phyloP scores from a whole-genome alignment of 768 basidiomycete species.

The Rickenella mellea region DNA sequence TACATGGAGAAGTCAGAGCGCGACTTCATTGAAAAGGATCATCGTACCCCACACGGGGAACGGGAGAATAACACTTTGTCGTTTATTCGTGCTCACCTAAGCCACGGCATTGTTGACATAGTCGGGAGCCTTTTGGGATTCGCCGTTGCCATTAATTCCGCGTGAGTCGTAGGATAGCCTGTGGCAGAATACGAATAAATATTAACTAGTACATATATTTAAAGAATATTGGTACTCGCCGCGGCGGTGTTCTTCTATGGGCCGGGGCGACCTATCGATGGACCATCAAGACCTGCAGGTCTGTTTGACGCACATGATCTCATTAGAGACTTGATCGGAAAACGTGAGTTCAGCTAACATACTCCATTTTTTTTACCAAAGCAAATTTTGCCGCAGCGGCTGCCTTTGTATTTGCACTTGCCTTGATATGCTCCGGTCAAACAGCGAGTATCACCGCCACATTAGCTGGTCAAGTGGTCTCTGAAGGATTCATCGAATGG shows the following conservation, averaged over 20 bases:
- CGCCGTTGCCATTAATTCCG: slow-evolving; percentile 80
- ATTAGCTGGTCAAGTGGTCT: slow-evolving; percentile 82
- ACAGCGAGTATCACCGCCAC: slow-evolving; percentile 87
- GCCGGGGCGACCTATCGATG: slow-evolving; percentile 23
- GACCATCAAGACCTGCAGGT: slow-evolving; percentile 46
- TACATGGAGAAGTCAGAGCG: not conserved
- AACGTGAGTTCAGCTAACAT: slow-evolving; percentile 32
- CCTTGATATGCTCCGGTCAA: slow-evolving; percentile 79
- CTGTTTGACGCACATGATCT: slow-evolving; percentile 79
- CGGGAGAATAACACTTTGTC: slow-evolving; percentile 43
- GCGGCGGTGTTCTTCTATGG: slow-evolving; percentile 72
- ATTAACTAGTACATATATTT: slow-evolving; percentile 3
- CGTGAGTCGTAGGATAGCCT: slow-evolving; percentile 35
- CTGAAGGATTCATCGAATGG: slow-evolving; percentile 87
- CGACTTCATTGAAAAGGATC: slow-evolving; percentile 1
- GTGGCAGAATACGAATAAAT: not conserved
- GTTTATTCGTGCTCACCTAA: slow-evolving; percentile 55
- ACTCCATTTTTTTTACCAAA: not conserved
- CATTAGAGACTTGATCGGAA: slow-evolving; percentile 57
- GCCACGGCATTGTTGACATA: slow-evolving; percentile 59
- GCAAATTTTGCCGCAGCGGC: slow-evolving; percentile 39
- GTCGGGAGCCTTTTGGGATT: slow-evolving; percentile 66
- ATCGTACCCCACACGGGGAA: slow-evolving; percentile 21
- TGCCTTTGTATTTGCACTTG: slow-evolving; percentile 82
- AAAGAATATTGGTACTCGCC: slow-evolving; percentile 74